A percentile compares a stretch with the other conserved stretches of the same genome.
These are phyloP conservation scores for Cyberlindnera xishuangbannaensis DNA, from an alignment of 805 yeast species.

Conservation along the genomic window DNA sequence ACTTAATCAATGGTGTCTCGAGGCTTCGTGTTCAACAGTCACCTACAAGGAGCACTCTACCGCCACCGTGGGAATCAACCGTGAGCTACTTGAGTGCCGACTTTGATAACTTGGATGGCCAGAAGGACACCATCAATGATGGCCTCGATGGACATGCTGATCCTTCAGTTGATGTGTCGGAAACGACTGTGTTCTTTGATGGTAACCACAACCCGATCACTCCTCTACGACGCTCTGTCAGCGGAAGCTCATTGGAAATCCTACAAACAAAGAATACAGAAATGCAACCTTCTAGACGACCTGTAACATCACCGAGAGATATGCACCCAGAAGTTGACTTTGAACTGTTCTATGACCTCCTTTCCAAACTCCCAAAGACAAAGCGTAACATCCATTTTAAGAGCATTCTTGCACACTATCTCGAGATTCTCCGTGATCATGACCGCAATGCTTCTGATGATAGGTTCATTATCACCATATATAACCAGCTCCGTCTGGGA, in stretches of 20 bases:
- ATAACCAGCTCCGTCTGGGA: slow-evolving; percentile 15
- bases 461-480: slow-evolving; percentile 20
- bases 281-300: background rate
- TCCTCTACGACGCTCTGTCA: slow-evolving; percentile 18
- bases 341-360: slow-evolving; percentile 6
- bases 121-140: slow-evolving; percentile 2
- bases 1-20: slow-evolving; percentile 12
- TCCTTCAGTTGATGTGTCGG: too few species aligned
- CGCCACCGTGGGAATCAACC: slow-evolving; percentile 16
- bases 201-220: slow-evolving; percentile 10
- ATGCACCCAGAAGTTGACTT: slow-evolving; percentile 3
- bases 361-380: slow-evolving; percentile 9
- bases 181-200: slow-evolving; percentile 18
- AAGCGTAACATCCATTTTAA: slow-evolving; percentile 13
- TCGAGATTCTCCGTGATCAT: slow-evolving; percentile 14
- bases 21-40: slow-evolving; percentile 8
- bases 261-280: slow-evolving; percentile 3
- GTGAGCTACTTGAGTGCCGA: slow-evolving; percentile 12
- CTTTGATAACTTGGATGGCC: slow-evolving; percentile 3
- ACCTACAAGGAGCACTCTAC: too few species aligned
- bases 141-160: too few species aligned
- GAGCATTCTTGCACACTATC: slow-evolving; percentile 15
- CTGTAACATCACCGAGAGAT: background rate
- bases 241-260: slow-evolving; percentile 22
- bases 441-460: slow-evolving; percentile 14